These are phyloP conservation scores for Croton laevigatus DNA, from an alignment of 441 rosid genomes.

Conservation along the genomic window DNA sequence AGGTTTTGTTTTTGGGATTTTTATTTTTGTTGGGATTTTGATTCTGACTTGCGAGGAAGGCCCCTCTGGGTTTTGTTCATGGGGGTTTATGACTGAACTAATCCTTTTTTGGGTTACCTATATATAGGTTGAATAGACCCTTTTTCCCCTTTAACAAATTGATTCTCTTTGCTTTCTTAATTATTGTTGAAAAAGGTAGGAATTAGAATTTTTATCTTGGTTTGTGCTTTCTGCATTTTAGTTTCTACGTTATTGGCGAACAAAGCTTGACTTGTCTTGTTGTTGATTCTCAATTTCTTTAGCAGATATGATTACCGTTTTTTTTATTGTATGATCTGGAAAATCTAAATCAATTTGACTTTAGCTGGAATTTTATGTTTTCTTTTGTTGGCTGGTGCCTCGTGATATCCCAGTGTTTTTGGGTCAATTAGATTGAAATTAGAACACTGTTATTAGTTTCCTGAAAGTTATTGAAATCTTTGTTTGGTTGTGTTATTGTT, in stretches of 20 bases:
- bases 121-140: background rate
- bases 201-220: background rate
- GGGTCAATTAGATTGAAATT: background rate
- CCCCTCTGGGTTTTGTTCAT: constrained; percentile 7
- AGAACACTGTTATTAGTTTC: background rate
- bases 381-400: background rate
- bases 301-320: background rate
- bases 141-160: background rate
- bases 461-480: background rate
- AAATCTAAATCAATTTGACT: background rate
- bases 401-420: background rate
- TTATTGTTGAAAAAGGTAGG: background rate
- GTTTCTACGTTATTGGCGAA: background rate
- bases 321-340: background rate
- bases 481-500: background rate
- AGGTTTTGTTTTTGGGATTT: constrained; percentile 12
- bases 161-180: background rate
- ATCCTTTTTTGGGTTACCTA: constrained; percentile 4
- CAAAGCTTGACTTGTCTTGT: background rate
- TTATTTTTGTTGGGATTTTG: no score
- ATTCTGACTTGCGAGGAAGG: no score
- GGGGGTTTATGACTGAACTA: constrained; percentile 9
- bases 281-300: background rate
- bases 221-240: constrained; percentile 1
- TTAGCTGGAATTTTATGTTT: background rate